Percentiles rank a stretch among this genome's conserved stretches.
phyloP scores from a whole-genome alignment of 73 alveolate species.

The Paramecium pentaurelia region DNA sequence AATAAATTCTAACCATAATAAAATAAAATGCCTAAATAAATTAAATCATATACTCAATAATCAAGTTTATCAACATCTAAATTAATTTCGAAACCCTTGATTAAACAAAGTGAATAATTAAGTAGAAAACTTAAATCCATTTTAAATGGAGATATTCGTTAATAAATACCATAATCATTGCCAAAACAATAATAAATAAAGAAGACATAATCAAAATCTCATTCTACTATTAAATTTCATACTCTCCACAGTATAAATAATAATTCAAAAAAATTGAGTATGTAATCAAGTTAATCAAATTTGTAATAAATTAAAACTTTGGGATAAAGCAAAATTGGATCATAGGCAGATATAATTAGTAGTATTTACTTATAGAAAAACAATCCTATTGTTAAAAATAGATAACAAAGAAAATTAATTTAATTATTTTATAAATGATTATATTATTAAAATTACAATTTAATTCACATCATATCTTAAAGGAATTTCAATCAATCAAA shows the following conservation, averaged over 20 bases:
- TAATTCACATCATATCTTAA: not conserved
- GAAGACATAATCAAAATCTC: not conserved
- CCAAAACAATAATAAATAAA: not conserved
- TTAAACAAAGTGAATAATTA: not conserved
- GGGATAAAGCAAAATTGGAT: not conserved
- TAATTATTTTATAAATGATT: slow-evolving; percentile 6
- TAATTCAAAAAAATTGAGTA: not conserved
- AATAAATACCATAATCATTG: not conserved
- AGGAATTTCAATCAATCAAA: not conserved
- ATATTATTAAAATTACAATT: not conserved
- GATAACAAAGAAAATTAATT: not conserved
- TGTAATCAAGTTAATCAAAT: not conserved
- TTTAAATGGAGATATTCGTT: not conserved
- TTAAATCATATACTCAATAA: not conserved
- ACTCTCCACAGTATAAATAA: not conserved
- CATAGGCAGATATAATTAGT: not conserved
- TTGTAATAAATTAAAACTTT: not conserved
- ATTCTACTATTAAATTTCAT: not conserved
- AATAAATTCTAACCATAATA: not conserved
- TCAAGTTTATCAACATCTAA: not conserved
- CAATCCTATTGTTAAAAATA: not conserved
- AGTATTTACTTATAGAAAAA: not conserved
- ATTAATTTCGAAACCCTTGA: not conserved
- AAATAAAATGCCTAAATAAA: not conserved
- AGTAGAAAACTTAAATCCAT: not conserved